Evolutionary conservation across 176 grass and related monocot species (phyloP).

Genomic region (Carex scoparia): DNA sequence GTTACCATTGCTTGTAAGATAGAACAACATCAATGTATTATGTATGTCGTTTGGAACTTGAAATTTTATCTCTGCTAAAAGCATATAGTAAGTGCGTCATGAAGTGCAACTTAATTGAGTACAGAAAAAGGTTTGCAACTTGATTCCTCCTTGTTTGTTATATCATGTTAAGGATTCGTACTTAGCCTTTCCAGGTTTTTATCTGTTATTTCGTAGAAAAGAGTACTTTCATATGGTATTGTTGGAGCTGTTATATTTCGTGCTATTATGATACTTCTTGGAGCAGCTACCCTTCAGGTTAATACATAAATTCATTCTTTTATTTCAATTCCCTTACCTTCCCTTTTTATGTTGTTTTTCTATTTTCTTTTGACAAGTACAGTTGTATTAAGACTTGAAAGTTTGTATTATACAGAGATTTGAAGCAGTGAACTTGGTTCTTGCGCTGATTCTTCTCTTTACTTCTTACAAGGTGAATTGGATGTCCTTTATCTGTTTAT

Average conservation of each 20-base stretch:
- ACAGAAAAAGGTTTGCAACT: background rate
- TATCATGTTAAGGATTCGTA: background rate
- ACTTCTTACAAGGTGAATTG: constrained; percentile 83
- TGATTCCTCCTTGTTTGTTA: background rate
- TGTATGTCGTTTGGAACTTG: background rate
- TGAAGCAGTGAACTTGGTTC: constrained; percentile 85
- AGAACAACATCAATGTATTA: background rate
- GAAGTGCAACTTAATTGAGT: background rate
- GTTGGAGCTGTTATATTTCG: constrained; percentile 84
- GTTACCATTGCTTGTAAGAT: background rate
- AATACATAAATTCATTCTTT: constrained; percentile 4
- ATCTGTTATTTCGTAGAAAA: constrained; percentile 41
- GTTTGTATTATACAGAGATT: constrained; percentile 63
- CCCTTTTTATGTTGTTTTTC: background rate
- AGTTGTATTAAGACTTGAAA: constrained; percentile 15
- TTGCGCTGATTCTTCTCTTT: constrained; percentile 84
- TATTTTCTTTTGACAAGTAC: constrained; percentile 15
- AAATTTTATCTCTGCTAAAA: background rate
- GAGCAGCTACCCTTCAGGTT: constrained; percentile 85
- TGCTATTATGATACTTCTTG: constrained; percentile 71
- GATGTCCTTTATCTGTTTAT: constrained; percentile 9
- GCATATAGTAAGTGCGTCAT: background rate
- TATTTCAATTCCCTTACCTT: constrained; percentile 4
- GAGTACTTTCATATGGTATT: constrained; percentile 98
- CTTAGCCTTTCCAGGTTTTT: background rate